A percentile compares a stretch with the other conserved stretches of the same genome.
Conservation (phyloP, 2,329 filamentous ascomycete genomes). For the Didymellaceae sp. region DNA sequence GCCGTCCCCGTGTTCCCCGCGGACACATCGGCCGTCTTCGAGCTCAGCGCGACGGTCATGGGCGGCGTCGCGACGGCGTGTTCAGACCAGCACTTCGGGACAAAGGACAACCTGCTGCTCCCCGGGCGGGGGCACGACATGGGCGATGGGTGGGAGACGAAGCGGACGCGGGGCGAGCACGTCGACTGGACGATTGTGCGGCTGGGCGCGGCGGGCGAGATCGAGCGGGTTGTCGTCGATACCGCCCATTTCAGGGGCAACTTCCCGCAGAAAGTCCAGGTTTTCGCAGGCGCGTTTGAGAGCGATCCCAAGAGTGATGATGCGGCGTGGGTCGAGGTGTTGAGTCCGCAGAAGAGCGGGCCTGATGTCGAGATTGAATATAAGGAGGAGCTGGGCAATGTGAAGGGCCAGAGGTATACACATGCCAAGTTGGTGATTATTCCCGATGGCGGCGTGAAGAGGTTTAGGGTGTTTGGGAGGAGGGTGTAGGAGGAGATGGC, state of each 20-base stretch:
- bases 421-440: slow-evolving; percentile 93
- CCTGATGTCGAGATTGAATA: slow-evolving; percentile 77
- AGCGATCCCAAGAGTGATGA: slow-evolving; percentile 64
- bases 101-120: slow-evolving; percentile 79
- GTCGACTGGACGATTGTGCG: slow-evolving; percentile 82
- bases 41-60: slow-evolving; percentile 79
- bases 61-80: slow-evolving; percentile 77
- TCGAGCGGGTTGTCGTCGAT: slow-evolving; percentile 74
- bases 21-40: slow-evolving; percentile 69
- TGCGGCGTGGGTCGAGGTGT: slow-evolving; percentile 69
- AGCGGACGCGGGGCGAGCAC: slow-evolving; percentile 74
- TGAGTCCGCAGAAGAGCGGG: slow-evolving; percentile 71
- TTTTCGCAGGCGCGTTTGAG: slow-evolving; percentile 66
- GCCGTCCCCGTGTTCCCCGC: slow-evolving; percentile 78
- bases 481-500: neutral
- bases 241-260: slow-evolving; percentile 86
- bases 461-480: slow-evolving; percentile 56
- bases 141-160: slow-evolving; percentile 89
- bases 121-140: slow-evolving; percentile 82
- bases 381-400: slow-evolving; percentile 51
- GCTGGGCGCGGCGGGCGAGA: slow-evolving; percentile 69
- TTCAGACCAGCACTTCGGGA: slow-evolving; percentile 85
- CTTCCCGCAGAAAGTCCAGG: slow-evolving; percentile 76
- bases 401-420: slow-evolving; percentile 69
- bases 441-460: slow-evolving; percentile 91